A percentile compares a stretch with the other conserved stretches of the same genome.
These are phyloP conservation scores for Prunus kanzakura DNA, from an alignment of 306 rosid species.

Conservation along the genomic window DNA sequence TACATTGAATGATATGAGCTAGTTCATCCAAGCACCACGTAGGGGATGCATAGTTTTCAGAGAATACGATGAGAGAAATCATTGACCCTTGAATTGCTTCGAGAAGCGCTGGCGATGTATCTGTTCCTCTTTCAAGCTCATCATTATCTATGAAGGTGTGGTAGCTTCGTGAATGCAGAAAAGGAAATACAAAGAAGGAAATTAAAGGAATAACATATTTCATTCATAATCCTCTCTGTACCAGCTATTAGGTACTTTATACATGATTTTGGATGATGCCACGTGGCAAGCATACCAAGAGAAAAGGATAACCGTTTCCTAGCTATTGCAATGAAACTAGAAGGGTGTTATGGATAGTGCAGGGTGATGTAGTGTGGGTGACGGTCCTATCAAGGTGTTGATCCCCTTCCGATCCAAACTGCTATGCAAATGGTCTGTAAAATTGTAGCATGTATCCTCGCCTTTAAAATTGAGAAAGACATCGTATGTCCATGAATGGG, in stretches of 20 bases:
- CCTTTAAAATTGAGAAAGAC: neutral
- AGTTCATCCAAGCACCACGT: slow-evolving; percentile 1
- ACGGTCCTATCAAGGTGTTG: neutral
- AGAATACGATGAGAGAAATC: neutral
- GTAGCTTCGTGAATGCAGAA: no score
- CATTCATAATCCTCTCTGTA: no score
- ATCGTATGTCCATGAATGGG: neutral
- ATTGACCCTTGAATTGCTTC: neutral
- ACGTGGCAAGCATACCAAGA: no score
- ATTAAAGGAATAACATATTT: no score
- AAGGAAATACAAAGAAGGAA: no score
- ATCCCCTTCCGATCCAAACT: neutral
- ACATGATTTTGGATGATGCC: no score
- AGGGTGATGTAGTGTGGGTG: no score
- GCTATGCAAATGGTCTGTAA: neutral
- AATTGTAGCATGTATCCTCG: neutral
- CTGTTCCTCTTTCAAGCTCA: neutral
- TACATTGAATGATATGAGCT: neutral
- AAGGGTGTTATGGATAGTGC: no score
- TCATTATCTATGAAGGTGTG: neutral
- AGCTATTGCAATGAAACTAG: no score
- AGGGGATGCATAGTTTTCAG: neutral
- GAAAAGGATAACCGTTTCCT: no score
- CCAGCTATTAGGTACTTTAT: no score
- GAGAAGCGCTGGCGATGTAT: neutral